These are phyloP conservation scores for Kingdonia uniflora DNA, from an alignment of 164 flowering plant species.

Conservation along the genomic window DNA sequence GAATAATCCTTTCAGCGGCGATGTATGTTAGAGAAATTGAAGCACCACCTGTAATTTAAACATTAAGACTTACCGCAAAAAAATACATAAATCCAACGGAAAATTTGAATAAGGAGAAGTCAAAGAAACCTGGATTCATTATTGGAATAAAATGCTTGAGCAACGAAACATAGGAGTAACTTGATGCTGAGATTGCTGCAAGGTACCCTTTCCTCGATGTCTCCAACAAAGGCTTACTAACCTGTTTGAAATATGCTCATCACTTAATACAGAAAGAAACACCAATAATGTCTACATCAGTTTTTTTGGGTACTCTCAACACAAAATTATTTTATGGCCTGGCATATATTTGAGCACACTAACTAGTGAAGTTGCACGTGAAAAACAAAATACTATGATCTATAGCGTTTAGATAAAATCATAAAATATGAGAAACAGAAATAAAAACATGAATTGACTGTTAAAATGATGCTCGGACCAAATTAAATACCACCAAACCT, in stretches of 20 bases:
- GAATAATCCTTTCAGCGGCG: slow-evolving; percentile 94
- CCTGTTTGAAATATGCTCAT: slow-evolving; percentile 41
- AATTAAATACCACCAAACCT: background rate
- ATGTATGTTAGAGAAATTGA: slow-evolving; percentile 91
- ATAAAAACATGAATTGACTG: too few relatives aligned
- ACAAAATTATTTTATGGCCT: too few relatives aligned
- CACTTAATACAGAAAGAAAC: too few relatives aligned
- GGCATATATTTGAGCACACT: too few relatives aligned
- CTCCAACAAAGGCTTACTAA: slow-evolving; percentile 82
- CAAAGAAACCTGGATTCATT: slow-evolving; percentile 95
- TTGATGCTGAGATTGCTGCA: slow-evolving; percentile 93
- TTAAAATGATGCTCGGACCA: too few relatives aligned
- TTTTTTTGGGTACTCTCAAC: too few relatives aligned
- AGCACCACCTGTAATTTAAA: slow-evolving; percentile 64
- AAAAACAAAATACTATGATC: too few relatives aligned
- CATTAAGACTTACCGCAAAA: too few relatives aligned
- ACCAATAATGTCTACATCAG: too few relatives aligned
- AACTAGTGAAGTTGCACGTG: too few relatives aligned
- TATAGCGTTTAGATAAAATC: too few relatives aligned
- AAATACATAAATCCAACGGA: background rate
- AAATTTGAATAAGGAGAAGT: slow-evolving; percentile 6
- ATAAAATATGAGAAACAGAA: too few relatives aligned
- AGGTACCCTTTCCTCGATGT: slow-evolving; percentile 93
- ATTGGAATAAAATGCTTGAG: slow-evolving; percentile 90
- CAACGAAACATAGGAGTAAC: slow-evolving; percentile 85